Conservation (phyloP, 129 eudicot species). For the Saposhnikovia divaricata region DNA sequence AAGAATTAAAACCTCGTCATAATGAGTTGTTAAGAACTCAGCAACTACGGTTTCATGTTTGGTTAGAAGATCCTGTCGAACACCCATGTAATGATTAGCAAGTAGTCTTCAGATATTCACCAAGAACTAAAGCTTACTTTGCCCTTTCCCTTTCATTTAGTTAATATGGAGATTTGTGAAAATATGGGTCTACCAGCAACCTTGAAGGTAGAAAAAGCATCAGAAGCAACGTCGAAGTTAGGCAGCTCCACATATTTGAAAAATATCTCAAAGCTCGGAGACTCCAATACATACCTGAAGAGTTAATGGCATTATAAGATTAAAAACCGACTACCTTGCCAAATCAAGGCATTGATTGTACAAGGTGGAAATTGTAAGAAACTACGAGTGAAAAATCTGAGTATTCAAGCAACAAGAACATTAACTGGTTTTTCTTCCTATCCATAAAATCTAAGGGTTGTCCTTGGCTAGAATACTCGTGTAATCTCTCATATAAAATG, state of each 20-base stretch:
- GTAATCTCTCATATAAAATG: neutral
- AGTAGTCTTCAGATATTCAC: constrained; percentile 1
- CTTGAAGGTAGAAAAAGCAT: constrained; percentile 96
- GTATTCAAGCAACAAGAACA: neutral
- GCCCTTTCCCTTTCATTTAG: neutral
- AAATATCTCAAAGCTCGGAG: constrained; percentile 89
- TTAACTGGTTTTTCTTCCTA: neutral
- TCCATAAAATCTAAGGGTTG: neutral
- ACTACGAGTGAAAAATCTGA: neutral
- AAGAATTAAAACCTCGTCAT: constrained; percentile 56
- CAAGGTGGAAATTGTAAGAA: constrained; percentile 6
- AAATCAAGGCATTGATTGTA: neutral
- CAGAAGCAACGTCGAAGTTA: constrained; percentile 89
- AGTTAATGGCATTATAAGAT: constrained; percentile 4
- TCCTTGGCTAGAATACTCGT: neutral
- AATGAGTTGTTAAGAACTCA: constrained; percentile 68
- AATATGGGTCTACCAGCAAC: constrained; percentile 31
- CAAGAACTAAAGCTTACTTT: neutral
- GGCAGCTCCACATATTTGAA: constrained; percentile 92
- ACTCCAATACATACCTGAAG: constrained; percentile 84
- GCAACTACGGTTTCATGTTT: constrained; percentile 71
- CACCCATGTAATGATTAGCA: constrained; percentile 15
- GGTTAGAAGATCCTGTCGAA: constrained; percentile 77
- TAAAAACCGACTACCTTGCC: neutral
- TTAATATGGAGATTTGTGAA: constrained; percentile 14